Conservation (phyloP, 2,329 filamentous ascomycete genomes). For the Sporothrix sp. region DNA sequence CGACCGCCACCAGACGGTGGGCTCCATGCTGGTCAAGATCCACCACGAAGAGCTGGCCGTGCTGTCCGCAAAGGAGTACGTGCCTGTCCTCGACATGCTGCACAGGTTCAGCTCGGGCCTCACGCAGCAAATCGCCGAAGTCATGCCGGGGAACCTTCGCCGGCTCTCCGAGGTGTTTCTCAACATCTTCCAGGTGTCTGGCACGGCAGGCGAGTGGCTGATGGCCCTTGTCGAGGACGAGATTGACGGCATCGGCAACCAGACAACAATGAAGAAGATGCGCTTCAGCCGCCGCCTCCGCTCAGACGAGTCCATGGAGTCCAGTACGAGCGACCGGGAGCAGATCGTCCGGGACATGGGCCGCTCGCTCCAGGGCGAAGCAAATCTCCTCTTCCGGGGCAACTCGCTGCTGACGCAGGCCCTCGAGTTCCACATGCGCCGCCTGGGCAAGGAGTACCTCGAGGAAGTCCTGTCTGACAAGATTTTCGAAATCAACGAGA, state of each 20-base stretch:
- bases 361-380: slow-evolving; percentile 72
- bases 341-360: slow-evolving; percentile 66
- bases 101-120: slow-evolving; percentile 77
- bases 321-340: slow-evolving; percentile 56
- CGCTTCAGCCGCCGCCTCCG: slow-evolving; percentile 62
- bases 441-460: slow-evolving; percentile 84
- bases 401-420: slow-evolving; percentile 92
- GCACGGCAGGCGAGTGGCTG: slow-evolving; percentile 76
- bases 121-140: slow-evolving; percentile 73
- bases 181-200: slow-evolving; percentile 92
- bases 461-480: slow-evolving; percentile 80
- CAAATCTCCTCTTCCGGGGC: slow-evolving; percentile 88
- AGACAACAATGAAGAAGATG: slow-evolving; percentile 63
- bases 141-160: slow-evolving; percentile 67
- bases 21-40: slow-evolving; percentile 75
- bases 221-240: slow-evolving; percentile 92
- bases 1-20: slow-evolving; percentile 63
- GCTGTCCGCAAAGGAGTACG: slow-evolving; percentile 76
- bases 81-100: slow-evolving; percentile 69
- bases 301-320: slow-evolving; percentile 59
- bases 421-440: slow-evolving; percentile 90
- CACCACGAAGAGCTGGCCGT: slow-evolving; percentile 85
- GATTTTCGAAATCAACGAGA: slow-evolving; percentile 78
- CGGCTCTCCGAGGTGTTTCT: slow-evolving; percentile 76
- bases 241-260: slow-evolving; percentile 84